phyloP scores from a whole-genome alignment of 805 yeast species.

The Debaryomyces castellii region DNA sequence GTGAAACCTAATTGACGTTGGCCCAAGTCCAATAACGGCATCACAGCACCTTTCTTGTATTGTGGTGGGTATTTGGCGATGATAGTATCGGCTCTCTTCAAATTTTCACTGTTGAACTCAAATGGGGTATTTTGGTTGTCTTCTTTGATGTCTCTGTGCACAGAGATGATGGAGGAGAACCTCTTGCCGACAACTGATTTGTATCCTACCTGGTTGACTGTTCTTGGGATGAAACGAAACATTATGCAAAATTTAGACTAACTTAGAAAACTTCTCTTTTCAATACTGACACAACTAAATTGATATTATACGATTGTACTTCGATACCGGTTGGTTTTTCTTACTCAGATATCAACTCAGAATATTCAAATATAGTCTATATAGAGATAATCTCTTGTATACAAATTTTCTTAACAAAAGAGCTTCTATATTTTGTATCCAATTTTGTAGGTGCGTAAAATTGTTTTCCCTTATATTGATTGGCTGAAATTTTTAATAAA shows the following conservation, averaged over 20 bases:
- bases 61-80: conserved; percentile 81
- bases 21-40: conserved; percentile 84
- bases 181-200: conserved; percentile 19
- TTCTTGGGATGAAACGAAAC: conserved; percentile 6
- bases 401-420: background rate
- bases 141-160: conserved; percentile 69
- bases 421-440: background rate
- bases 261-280: background rate
- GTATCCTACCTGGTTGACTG: conserved; percentile 1
- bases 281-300: background rate
- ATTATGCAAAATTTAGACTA: conserved; percentile 2
- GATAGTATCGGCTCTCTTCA: conserved; percentile 66
- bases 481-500: conserved; percentile 5
- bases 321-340: background rate
- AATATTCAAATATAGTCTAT: conserved; percentile 3
- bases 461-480: conserved; percentile 6
- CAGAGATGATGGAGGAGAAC: conserved; percentile 46
- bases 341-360: background rate
- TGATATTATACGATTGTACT: background rate
- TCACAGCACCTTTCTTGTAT: conserved; percentile 83
- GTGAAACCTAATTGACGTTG: conserved; percentile 87
- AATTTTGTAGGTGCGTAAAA: conserved; percentile 7
- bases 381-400: background rate
- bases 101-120: conserved; percentile 67
- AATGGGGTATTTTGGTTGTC: conserved; percentile 71